Base-by-base conservation (phyloP, 2,329 filamentous ascomycete genomes). In the Hymenoscyphus scutula region DNA sequence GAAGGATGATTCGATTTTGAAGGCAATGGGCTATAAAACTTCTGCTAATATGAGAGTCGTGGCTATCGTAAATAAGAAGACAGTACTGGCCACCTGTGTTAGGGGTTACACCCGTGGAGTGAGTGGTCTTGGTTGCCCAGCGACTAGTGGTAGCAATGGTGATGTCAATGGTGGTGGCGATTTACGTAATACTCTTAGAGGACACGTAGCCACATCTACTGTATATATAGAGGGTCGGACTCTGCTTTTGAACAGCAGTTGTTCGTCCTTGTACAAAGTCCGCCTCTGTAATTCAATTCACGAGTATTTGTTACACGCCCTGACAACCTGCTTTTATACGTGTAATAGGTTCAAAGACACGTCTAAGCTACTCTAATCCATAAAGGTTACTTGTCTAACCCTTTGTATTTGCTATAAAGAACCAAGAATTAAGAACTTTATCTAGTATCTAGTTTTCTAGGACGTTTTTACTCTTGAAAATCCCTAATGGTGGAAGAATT, bases 1-100 rank as follows among this genome's bases (percentile, higher is more conserved):
- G 53, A 7, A 64, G 30, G 41, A 56, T 60, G 15, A 67, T 67
- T n/a, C 60, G 53, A 53, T 68, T 59, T 17, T 60, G 25, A 8
- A 63, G 13, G 29, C 32, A 65, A 32, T 62, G 53, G 3, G 17
- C n/a, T 17, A 65, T 59, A 54, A 67, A 65, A 23, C 60, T 56
- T 6, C 25, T 15, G 23, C 30, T 65, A 15, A 55, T 27, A 53
- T 53, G 8, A 29, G 23, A 25, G 15, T 57, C 30, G 8, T 57
- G 7, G 48, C 48, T 23, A 27, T 53, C 13, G 11, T n/a, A 53
- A 3, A 53, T n/a, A 53, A 53, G 13, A 5, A 53, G 34, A 41
- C 13, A n/a, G 37, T 41, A 41, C n/a, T n/a, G n/a, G n/a, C n/a
- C n/a, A n/a, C n/a, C n/a, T n/a, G n/a, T n/a, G n/a, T n/a, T n/a